Conservation (phyloP, 2,329 filamentous ascomycete species). For the Apiospora sp. region DNA sequence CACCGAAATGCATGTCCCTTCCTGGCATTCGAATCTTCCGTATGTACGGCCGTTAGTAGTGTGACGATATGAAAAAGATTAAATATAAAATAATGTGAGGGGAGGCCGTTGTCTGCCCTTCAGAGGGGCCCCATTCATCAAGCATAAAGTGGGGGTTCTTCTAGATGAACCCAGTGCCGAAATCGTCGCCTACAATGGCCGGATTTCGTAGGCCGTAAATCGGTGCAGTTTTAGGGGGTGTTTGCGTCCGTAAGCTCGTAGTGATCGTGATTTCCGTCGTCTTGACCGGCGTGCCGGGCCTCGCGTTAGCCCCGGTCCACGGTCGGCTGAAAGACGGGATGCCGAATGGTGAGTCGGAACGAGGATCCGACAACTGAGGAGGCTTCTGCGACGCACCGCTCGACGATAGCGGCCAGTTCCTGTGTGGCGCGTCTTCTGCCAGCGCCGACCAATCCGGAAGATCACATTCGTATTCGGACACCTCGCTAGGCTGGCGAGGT, state of each 20-base stretch:
- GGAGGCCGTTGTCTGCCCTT: neutral
- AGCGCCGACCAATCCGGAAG: slow-evolving; percentile 21
- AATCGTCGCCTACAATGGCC: slow-evolving; percentile 17
- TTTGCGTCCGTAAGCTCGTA: slow-evolving; percentile 8
- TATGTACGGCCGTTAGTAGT: slow-evolving; percentile 18
- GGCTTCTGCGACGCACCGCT: neutral
- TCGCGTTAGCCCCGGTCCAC: slow-evolving; percentile 25
- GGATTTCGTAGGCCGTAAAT: slow-evolving; percentile 21
- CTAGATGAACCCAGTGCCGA: slow-evolving; percentile 23
- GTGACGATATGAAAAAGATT: neutral
- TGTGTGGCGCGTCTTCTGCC: neutral
- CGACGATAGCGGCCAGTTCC: neutral
- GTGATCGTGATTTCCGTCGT: slow-evolving; percentile 25
- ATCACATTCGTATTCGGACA: slow-evolving; percentile 5
- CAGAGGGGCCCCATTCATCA: neutral
- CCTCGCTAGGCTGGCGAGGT: neutral
- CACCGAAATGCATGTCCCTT: slow-evolving; percentile 15
- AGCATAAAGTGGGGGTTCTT: neutral
- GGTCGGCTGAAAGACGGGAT: slow-evolving; percentile 29
- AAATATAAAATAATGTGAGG: neutral
- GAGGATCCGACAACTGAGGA: neutral
- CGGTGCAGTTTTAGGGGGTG: slow-evolving; percentile 16
- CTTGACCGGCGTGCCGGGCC: slow-evolving; percentile 28
- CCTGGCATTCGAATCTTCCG: slow-evolving; percentile 3
- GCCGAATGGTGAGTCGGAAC: slow-evolving; percentile 25